These are phyloP conservation scores for Hygrophorus russula DNA, from an alignment of 768 basidiomycete species.

Conservation along the genomic window DNA sequence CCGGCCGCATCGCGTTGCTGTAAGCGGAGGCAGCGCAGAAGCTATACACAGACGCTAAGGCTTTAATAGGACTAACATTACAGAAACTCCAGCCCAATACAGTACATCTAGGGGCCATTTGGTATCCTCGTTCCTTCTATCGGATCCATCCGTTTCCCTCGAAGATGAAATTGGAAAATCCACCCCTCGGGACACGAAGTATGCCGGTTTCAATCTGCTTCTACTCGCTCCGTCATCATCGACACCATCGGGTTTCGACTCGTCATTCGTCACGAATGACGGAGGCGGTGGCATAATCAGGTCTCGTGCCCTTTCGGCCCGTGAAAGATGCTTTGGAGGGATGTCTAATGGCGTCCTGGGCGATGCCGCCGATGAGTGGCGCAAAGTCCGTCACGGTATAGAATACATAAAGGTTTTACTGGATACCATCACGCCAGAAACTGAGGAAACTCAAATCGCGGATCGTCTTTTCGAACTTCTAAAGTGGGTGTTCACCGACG, in stretches of 20 bases:
- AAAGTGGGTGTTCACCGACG: slow-evolving; percentile 39
- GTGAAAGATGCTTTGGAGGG: slow-evolving; percentile 42
- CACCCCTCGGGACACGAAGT: slow-evolving; percentile 36
- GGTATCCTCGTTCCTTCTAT: slow-evolving; percentile 55
- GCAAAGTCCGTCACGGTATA: slow-evolving; percentile 57
- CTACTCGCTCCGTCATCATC: slow-evolving; percentile 36
- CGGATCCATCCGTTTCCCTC: slow-evolving; percentile 33
- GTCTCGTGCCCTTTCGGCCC: slow-evolving; percentile 36
- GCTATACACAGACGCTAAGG: background rate
- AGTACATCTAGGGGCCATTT: slow-evolving; percentile 58
- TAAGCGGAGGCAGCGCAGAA: slow-evolving; percentile 25
- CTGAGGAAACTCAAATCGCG: slow-evolving; percentile 40
- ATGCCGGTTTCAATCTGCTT: slow-evolving; percentile 76
- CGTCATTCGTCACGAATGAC: slow-evolving; percentile 53
- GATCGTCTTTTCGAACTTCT: slow-evolving; percentile 55
- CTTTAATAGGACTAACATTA: slow-evolving; percentile 71
- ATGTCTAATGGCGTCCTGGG: slow-evolving; percentile 72
- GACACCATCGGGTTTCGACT: slow-evolving; percentile 32
- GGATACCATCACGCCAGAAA: slow-evolving; percentile 21
- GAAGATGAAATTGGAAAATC: slow-evolving; percentile 38
- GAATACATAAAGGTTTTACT: slow-evolving; percentile 34
- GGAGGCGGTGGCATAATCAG: slow-evolving; percentile 55
- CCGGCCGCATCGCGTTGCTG: slow-evolving; percentile 64
- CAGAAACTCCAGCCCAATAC: slow-evolving; percentile 43
- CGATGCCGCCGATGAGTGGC: slow-evolving; percentile 52